Base-by-base conservation (phyloP, 1,284 basidiomycete genomes). In the Austropuccinia psidii region DNA sequence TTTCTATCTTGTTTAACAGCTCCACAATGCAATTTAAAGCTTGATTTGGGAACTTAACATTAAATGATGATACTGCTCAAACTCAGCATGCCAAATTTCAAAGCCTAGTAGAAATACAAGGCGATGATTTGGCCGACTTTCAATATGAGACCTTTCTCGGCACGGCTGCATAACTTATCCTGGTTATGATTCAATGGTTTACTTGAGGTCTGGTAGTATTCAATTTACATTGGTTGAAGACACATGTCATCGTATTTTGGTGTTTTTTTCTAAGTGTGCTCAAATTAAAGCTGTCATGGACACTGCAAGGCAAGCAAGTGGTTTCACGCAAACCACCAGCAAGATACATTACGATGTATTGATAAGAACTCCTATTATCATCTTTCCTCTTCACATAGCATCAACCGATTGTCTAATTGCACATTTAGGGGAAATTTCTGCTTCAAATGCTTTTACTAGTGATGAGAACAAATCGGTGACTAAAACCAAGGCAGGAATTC, bases 41-140 rank as follows among this genome's bases (percentile, higher is more conserved):
- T 6, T 87, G 90, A 15, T 84, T 99, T 2, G 95, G 94, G 37
- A 93, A 88, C 77, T 84, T 99, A 39, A 87, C 89, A 0, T 82
- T 99, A 60, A 87, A 85, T 75, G 95, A 98, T 79, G 90, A 98
- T 77, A 86, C 88, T 13, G 77, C 83, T 24, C 79, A 83, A 24
- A 82, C 85, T 69, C 83, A 84, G 17, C 82, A 86, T 41, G 62
- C 64, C 17, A 77, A 80, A 15, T 96, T 95, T 84, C 90, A 91
- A 78, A 87, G 93, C 78, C 85, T 99, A 9, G 83, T 99, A 70
- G 90, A 92, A 35, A 98, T 98, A 72, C 92, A 98, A 79, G 96
- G 94, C 45, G 87, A 93, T 77, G 91, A 98, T 80, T 87, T 98
- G 58, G 95, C 93, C 29, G 91, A 97, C 80, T 93, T 99, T 83